Conservation (phyloP, 1,284 basidiomycete species). For the Cryptococcus neoformans region DNA sequence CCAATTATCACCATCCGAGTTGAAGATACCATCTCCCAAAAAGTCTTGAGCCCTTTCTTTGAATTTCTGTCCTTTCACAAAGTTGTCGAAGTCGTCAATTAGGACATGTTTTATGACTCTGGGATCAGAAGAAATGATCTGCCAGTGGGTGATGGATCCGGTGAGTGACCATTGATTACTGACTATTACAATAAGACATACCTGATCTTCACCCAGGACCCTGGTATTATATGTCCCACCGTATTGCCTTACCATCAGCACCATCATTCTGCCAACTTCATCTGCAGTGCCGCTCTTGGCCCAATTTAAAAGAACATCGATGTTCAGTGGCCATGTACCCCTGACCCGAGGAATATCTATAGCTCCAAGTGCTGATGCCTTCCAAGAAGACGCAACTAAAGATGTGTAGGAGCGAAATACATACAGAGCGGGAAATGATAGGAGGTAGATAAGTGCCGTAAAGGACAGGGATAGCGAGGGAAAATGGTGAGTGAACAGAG, state of each 20-base stretch:
- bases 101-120: constrained; percentile 29
- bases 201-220: constrained; percentile 41
- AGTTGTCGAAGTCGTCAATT: constrained; percentile 31
- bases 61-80: constrained; percentile 43
- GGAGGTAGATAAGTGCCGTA: background rate
- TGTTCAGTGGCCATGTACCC: constrained; percentile 32
- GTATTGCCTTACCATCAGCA: constrained; percentile 21
- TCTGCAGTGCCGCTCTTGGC: constrained; percentile 28
- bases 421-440: constrained; percentile 3
- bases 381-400: background rate
- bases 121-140: constrained; percentile 36
- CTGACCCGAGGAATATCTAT: constrained; percentile 23
- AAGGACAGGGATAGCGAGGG: background rate
- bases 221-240: constrained; percentile 39
- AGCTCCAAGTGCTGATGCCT: constrained; percentile 15
- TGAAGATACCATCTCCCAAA: constrained; percentile 49
- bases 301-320: constrained; percentile 40
- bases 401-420: constrained; percentile 6
- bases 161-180: background rate
- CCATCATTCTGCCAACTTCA: constrained; percentile 39
- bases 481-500: too few species aligned
- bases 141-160: background rate
- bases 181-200: constrained; percentile 7
- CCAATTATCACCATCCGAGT: constrained; percentile 45
- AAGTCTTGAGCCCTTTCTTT: constrained; percentile 42